A percentile compares a stretch with the other conserved stretches of the same genome.
phyloP scores from a whole-genome alignment of 2,329 filamentous ascomycete species.

The Trichoderma koningii region DNA sequence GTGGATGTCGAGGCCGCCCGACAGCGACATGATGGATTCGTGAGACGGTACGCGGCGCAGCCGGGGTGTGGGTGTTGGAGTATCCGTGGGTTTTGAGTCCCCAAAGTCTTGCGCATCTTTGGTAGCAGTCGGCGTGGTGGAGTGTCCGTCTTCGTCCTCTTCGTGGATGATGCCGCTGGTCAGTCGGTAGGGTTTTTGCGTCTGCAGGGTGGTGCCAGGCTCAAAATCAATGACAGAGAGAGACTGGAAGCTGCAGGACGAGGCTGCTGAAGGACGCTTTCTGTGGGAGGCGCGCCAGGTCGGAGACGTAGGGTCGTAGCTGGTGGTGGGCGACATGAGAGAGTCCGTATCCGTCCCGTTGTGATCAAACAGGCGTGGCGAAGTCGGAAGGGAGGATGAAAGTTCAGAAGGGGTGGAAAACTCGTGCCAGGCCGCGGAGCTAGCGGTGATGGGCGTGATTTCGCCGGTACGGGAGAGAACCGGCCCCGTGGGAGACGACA shows the following conservation, averaged over 20 bases:
- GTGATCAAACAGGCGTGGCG: constrained; percentile 80
- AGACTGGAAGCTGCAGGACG: constrained; percentile 52
- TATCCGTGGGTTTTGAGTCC: constrained; percentile 2
- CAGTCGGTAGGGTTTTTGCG: constrained; percentile 31
- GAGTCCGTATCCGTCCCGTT: constrained; percentile 62
- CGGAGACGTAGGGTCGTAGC: constrained; percentile 67
- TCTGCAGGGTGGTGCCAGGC: constrained; percentile 33
- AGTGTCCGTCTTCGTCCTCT: constrained; percentile 42
- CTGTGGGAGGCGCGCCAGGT: constrained; percentile 55
- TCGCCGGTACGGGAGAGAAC: constrained; percentile 50
- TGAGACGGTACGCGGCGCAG: constrained; percentile 74
- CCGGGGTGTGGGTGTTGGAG: constrained; percentile 36
- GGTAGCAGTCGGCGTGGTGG: constrained; percentile 19
- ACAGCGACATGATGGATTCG: constrained; percentile 85
- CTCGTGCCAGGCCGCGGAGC: constrained; percentile 54
- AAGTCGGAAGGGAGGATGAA: constrained; percentile 76
- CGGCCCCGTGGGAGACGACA: constrained; percentile 44
- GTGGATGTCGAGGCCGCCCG: constrained; percentile 88
- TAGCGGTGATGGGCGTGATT: constrained; percentile 52
- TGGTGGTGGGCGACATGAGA: constrained; percentile 81
- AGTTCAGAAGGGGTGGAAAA: constrained; percentile 61
- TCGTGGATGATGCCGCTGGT: constrained; percentile 42
- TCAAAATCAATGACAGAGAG: constrained; percentile 42
- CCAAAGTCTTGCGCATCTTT: constrained; percentile 17
- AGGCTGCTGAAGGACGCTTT: constrained; percentile 60